Evolutionary conservation across 2,329 filamentous ascomycete genomes (phyloP).

Genomic region (Colletotrichum noveboracense): DNA sequence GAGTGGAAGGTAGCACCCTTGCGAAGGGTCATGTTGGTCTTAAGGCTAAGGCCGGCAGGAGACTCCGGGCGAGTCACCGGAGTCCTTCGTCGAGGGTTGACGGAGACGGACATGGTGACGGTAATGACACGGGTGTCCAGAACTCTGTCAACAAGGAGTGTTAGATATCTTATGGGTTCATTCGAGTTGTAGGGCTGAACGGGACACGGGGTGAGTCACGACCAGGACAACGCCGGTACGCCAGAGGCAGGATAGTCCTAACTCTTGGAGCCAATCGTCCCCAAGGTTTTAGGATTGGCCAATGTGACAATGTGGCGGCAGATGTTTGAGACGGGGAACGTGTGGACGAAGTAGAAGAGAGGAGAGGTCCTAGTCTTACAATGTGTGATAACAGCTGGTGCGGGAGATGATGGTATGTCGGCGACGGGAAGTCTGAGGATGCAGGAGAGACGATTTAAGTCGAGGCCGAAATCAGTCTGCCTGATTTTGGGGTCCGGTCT

Average conservation of each 20-base stretch:
- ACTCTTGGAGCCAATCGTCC: conserved; percentile 3
- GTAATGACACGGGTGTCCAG: conserved; percentile 34
- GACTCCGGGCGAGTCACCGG: conserved; percentile 44
- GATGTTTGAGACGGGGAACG: conserved; percentile 4
- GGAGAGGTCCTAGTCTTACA: conserved; percentile 12
- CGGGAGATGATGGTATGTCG: neutral
- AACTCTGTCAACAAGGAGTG: conserved; percentile 27
- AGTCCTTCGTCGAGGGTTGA: conserved; percentile 53
- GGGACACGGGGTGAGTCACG: conserved; percentile 36
- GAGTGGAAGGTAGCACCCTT: conserved; percentile 75
- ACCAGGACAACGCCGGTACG: conserved; percentile 15
- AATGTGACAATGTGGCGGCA: conserved; percentile 15
- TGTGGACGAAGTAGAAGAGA: neutral
- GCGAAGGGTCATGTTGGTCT: conserved; percentile 64
- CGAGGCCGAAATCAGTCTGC: conserved; percentile 17
- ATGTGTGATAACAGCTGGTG: neutral
- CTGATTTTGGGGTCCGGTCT: conserved; percentile 5
- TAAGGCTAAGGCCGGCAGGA: conserved; percentile 49
- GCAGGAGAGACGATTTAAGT: conserved; percentile 18
- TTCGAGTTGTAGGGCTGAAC: conserved; percentile 24
- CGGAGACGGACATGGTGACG: conserved; percentile 47
- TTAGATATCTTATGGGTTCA: conserved; percentile 22
- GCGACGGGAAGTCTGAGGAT: neutral
- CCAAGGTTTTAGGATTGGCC: conserved; percentile 17
- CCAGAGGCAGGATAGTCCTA: conserved; percentile 13